Conservation (phyloP, 1,284 basidiomycete genomes). For the Ceratobasidium theobromae region DNA sequence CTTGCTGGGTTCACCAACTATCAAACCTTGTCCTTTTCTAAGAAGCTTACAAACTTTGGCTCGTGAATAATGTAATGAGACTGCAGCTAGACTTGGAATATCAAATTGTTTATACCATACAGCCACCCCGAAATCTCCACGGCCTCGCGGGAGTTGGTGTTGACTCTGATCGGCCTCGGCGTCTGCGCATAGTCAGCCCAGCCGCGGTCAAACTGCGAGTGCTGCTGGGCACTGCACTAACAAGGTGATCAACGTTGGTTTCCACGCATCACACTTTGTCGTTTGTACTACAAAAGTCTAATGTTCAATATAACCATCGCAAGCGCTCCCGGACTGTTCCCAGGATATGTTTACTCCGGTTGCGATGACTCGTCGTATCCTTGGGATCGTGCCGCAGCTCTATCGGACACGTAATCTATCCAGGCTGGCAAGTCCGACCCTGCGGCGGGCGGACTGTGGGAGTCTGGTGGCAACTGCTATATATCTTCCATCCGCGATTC, state of each 20-base stretch:
- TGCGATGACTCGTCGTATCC: slow-evolving; percentile 26
- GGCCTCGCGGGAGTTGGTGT: no score
- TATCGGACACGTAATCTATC: slow-evolving; percentile 15
- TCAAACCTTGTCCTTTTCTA: slow-evolving; percentile 17
- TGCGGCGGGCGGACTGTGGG: slow-evolving; percentile 7
- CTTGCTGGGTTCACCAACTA: slow-evolving; percentile 30
- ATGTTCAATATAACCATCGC: no score
- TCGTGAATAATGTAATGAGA: neutral
- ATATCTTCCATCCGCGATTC: neutral
- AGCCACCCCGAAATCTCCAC: neutral
- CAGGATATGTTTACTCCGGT: no score
- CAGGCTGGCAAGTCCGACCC: slow-evolving; percentile 1
- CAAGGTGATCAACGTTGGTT: no score
- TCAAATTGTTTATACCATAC: neutral
- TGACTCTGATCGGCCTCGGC: no score
- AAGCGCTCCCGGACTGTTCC: no score
- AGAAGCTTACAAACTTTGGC: slow-evolving; percentile 42
- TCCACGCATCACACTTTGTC: no score
- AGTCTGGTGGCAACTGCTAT: neutral
- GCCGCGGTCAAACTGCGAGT: no score
- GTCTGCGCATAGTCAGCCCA: no score
- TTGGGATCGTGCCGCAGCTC: slow-evolving; percentile 13
- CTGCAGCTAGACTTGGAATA: neutral
- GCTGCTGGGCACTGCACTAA: no score
- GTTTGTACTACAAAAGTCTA: no score